These are phyloP conservation scores for Paracorniculantispora psalliotae DNA, from an alignment of 2,329 filamentous ascomycete genomes.

Conservation along the genomic window DNA sequence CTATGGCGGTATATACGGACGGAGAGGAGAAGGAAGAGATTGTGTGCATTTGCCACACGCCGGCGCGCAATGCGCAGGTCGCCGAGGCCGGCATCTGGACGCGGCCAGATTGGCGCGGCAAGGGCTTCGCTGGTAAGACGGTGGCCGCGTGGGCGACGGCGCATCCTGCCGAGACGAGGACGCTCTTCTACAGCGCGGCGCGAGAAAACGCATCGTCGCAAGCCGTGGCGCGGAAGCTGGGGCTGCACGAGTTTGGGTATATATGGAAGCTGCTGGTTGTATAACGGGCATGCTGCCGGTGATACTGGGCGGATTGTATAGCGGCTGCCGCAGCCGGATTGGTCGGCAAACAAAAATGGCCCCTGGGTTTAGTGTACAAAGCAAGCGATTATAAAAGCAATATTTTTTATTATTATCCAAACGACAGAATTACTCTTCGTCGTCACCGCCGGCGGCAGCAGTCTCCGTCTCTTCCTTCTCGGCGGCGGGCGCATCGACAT, in stretches of 20 bases:
- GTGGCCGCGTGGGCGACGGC: conserved; percentile 1
- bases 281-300: too few relatives aligned
- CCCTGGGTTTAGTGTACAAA: too few relatives aligned
- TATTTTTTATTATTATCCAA: not conserved
- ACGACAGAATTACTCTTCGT: not conserved
- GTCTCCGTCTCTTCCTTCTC: conserved; percentile 25
- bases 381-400: not conserved
- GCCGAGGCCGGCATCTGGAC: conserved; percentile 7
- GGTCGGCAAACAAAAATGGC: too few relatives aligned
- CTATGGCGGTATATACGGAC: not conserved
- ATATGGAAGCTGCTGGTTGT: conserved; percentile 7
- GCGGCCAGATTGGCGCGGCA: not conserved
- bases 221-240: not conserved
- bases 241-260: conserved; percentile 2
- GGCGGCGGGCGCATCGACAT: conserved; percentile 22
- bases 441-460: not conserved
- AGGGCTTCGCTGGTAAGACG: not conserved
- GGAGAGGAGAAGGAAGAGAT: not conserved
- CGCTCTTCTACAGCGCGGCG: conserved; percentile 1
- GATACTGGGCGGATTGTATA: too few relatives aligned
- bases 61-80: not conserved
- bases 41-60: conserved; percentile 1
- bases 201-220: conserved; percentile 4
- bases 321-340: too few relatives aligned
- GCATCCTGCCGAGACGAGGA: not conserved